phyloP scores from a whole-genome alignment of 352 stramenopile species.

The Globisporangium canariense region DNA sequence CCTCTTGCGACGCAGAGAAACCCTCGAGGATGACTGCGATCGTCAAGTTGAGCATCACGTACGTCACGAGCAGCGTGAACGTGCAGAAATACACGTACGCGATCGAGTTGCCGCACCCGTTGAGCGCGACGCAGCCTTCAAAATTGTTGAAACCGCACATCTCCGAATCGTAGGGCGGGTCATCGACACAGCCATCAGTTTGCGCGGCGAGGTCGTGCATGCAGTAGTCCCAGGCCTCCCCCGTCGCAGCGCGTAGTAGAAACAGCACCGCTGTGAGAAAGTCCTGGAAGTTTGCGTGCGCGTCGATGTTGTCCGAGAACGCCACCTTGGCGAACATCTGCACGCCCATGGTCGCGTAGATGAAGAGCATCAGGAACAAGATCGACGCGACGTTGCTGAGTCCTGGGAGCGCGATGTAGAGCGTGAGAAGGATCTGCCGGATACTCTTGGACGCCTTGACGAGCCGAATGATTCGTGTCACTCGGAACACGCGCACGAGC shows the following conservation, averaged over 20 bases:
- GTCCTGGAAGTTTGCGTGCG: conserved; percentile 90
- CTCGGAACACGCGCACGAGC: conserved; percentile 89
- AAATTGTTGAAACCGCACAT: conserved; percentile 78
- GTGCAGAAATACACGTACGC: conserved; percentile 72
- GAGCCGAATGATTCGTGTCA: conserved; percentile 82
- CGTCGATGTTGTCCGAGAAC: conserved; percentile 67
- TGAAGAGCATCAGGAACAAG: conserved; percentile 92
- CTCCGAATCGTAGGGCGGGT: conserved; percentile 48
- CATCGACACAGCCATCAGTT: conserved; percentile 49
- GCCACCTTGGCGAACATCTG: conserved; percentile 91
- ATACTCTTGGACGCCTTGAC: conserved; percentile 88
- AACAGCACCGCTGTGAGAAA: conserved; percentile 90
- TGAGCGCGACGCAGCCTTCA: conserved; percentile 60
- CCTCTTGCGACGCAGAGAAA: conserved; percentile 82
- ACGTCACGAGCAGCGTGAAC: conserved; percentile 93
- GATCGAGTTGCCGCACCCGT: conserved; percentile 71
- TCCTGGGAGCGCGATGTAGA: conserved; percentile 86
- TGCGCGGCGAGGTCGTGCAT: conserved; percentile 83
- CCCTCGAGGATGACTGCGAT: conserved; percentile 93
- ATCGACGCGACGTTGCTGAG: conserved; percentile 91
- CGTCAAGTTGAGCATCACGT: conserved; percentile 93
- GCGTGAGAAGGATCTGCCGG: conserved; percentile 86
- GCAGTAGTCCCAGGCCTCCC: conserved; percentile 92
- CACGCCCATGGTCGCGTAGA: conserved; percentile 91
- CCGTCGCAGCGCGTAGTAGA: conserved; percentile 88